Conservation (phyloP, 192 early-diverging fungal genomes). For the Dimargaris verticillata region DNA sequence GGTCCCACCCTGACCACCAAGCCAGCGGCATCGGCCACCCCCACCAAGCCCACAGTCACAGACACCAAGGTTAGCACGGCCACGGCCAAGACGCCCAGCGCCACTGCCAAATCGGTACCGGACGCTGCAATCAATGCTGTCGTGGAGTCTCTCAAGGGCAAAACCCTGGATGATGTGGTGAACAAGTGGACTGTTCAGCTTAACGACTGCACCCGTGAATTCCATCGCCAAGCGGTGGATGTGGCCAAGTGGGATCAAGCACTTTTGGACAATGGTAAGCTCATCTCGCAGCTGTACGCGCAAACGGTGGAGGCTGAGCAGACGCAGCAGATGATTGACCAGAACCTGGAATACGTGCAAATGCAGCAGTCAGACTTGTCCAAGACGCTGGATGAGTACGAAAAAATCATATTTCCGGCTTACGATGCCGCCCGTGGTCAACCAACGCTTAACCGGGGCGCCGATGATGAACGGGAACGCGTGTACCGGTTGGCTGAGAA, state of each 20-base stretch:
- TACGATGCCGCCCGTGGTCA: slow-evolving; percentile 23
- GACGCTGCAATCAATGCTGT: slow-evolving; percentile 28
- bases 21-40: slow-evolving; percentile 16
- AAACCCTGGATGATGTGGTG: slow-evolving; percentile 81
- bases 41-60: slow-evolving; percentile 24
- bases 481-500: slow-evolving; percentile 73
- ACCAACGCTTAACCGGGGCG: slow-evolving; percentile 21
- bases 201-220: slow-evolving; percentile 57
- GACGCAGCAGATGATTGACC: slow-evolving; percentile 64
- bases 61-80: slow-evolving; percentile 20
- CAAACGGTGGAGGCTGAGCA: slow-evolving; percentile 54
- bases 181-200: slow-evolving; percentile 81
- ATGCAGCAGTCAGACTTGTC: slow-evolving; percentile 69
- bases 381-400: slow-evolving; percentile 63
- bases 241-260: slow-evolving; percentile 73
- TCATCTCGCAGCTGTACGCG: slow-evolving; percentile 63
- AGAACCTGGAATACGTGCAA: slow-evolving; percentile 75
- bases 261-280: slow-evolving; percentile 64
- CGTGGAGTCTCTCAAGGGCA: slow-evolving; percentile 41
- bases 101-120: slow-evolving; percentile 10
- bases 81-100: slow-evolving; percentile 19
- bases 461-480: slow-evolving; percentile 73
- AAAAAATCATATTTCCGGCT: slow-evolving; percentile 39
- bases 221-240: slow-evolving; percentile 70
- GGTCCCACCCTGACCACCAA: slow-evolving; percentile 20